Base-by-base conservation (phyloP, 2,329 filamentous ascomycete genomes). In the Apiospora malaysiana region DNA sequence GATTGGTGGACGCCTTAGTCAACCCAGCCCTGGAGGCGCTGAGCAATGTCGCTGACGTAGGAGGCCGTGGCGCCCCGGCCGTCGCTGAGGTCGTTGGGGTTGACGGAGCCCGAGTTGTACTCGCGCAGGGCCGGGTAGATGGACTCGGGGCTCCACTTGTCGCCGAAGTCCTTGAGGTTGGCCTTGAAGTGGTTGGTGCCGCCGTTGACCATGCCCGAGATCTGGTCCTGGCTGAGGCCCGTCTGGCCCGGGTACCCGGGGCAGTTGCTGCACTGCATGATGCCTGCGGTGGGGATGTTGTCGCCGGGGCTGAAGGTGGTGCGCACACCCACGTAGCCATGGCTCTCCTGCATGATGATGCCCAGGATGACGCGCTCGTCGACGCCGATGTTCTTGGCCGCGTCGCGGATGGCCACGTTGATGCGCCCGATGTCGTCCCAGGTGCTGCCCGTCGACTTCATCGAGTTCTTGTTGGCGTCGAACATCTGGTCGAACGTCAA, bases 321-420 rank as follows among this genome's bases (percentile, higher is more conserved):
- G 3, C 45, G 63, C 18, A 82, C 81, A 16, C 80, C 81, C 40
- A 83, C 81, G 71, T 82, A 77, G 42, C 82, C 82, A 68, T 76
- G 78, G 72, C 78, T 81, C 76, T 83, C 82, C 75, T 83, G 80
- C 80, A 83, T 83, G 72, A 83, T 82, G 72, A 83, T 82, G 68
- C 75, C 77, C 67, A 83, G 77, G 72, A 83, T 80, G 63, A 83
- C 78, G n/a, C 81, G 75, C 73, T 76, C 76, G 21, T 77, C 81
- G 66, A 83, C 79, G 47, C 79, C 78, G 42, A 78, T 72, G 72
- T 77, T 46, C 72, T 77, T 2, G 69, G 78, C 78, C 51, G 74
- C 75, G 65, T 79, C 76, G 6, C 71, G 66, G 25, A 82, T 76
- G 37, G 79, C 79, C 63, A 77, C 78, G 73, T 73, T 77, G 72